phyloP scores from a whole-genome alignment of 2,329 filamentous ascomycete species.

The Beauveria brongniartii region DNA sequence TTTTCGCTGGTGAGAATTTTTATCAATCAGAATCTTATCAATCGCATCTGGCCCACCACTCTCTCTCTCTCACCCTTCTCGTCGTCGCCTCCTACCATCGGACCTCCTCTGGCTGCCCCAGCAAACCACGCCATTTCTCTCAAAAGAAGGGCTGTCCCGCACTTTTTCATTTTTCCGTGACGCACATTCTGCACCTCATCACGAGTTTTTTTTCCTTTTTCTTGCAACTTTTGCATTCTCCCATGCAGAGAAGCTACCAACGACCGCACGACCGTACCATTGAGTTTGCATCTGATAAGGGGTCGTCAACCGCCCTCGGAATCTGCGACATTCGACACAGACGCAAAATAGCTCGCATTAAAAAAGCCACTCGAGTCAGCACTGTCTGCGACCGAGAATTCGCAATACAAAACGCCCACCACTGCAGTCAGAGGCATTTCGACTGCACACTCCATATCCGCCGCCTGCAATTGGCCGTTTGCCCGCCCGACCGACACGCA shows the following conservation, averaged over 20 bases:
- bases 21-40: slow-evolving; percentile 27
- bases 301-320: background rate
- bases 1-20: slow-evolving; percentile 8
- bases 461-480: slow-evolving; percentile 2
- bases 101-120: slow-evolving; percentile 7
- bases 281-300: slow-evolving; percentile 1
- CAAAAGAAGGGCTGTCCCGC: slow-evolving; percentile 9
- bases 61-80: background rate
- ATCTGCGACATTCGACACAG: background rate
- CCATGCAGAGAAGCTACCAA: background rate
- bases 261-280: background rate
- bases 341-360: background rate
- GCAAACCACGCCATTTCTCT: background rate
- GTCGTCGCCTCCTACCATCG: slow-evolving; percentile 10
- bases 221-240: background rate
- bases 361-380: background rate
- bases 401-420: background rate
- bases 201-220: background rate
- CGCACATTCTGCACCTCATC: slow-evolving; percentile 1
- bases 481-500: background rate
- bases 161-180: slow-evolving; percentile 6
- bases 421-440: slow-evolving; percentile 1
- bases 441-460: background rate
- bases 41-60: slow-evolving; percentile 33
- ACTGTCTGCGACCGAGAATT: background rate